A percentile compares a stretch with the other conserved stretches of the same genome.
phyloP scores from a whole-genome alignment of 176 grass and related monocot genomes.

The Calamus simplicifolius region DNA sequence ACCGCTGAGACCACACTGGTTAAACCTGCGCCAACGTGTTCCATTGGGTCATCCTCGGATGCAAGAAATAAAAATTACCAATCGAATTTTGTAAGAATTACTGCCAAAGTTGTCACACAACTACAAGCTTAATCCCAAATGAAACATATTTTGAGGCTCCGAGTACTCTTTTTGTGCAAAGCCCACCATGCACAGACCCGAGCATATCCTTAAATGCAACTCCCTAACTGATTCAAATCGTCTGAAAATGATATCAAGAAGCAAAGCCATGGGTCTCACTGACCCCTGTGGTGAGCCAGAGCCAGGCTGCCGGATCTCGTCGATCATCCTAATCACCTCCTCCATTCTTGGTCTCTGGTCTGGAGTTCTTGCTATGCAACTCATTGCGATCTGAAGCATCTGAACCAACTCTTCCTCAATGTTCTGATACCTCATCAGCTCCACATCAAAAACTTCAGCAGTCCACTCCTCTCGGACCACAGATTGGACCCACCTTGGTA shows the following conservation, averaged over 20 bases:
- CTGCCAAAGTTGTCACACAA: slow-evolving; percentile 5
- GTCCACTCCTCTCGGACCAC: slow-evolving; percentile 98
- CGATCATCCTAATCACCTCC: slow-evolving; percentile 74
- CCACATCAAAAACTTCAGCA: slow-evolving; percentile 76
- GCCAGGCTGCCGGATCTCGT: slow-evolving; percentile 46
- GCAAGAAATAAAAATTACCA: background rate
- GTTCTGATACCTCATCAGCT: slow-evolving; percentile 53
- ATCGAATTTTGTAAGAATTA: background rate
- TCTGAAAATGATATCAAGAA: background rate
- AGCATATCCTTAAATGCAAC: slow-evolving; percentile 15
- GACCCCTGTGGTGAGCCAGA: slow-evolving; percentile 27
- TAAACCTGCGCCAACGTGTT: too few relatives aligned
- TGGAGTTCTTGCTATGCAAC: slow-evolving; percentile 40
- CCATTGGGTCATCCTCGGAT: too few relatives aligned
- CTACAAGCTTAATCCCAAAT: background rate
- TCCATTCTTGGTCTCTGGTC: slow-evolving; percentile 60
- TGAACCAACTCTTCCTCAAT: slow-evolving; percentile 92
- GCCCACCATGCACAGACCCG: background rate
- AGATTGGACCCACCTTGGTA: slow-evolving; percentile 86
- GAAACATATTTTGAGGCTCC: background rate
- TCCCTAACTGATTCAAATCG: slow-evolving; percentile 11
- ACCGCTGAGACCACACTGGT: too few relatives aligned
- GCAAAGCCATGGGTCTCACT: slow-evolving; percentile 11
- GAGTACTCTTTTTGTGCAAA: background rate
- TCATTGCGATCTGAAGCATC: slow-evolving; percentile 88